Evolutionary conservation across 2,329 filamentous ascomycete genomes (phyloP).

Genomic region (Ceratocystis lukuohia): DNA sequence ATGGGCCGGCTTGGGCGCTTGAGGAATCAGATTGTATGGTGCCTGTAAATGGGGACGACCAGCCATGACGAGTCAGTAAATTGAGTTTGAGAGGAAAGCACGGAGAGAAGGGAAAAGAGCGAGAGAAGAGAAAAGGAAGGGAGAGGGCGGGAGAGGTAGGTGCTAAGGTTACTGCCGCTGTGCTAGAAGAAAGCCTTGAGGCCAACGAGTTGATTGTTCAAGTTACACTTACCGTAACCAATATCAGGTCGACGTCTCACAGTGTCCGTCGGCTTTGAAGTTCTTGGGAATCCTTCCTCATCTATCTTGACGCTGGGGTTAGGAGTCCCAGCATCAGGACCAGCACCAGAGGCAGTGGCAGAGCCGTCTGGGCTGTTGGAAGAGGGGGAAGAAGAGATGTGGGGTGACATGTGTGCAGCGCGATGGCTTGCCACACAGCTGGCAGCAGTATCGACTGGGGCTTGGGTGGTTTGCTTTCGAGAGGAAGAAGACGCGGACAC

Average conservation of each 20-base stretch:
- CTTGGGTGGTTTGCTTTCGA: neutral
- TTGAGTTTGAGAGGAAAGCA: neutral
- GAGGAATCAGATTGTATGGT: constrained; percentile 27
- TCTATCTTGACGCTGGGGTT: neutral
- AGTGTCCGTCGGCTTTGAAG: constrained; percentile 46
- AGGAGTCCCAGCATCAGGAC: neutral
- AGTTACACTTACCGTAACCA: constrained; percentile 38
- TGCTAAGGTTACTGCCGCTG: neutral
- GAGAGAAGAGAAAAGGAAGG: neutral
- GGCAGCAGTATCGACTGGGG: neutral
- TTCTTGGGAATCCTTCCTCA: constrained; percentile 38
- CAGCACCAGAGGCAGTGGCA: neutral
- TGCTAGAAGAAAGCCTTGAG: neutral
- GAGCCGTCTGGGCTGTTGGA: neutral
- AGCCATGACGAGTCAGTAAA: constrained; percentile 11
- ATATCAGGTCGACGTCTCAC: constrained; percentile 44
- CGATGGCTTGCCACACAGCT: neutral
- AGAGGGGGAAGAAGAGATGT: neutral
- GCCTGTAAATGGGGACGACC: constrained; percentile 22
- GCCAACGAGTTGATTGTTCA: neutral
- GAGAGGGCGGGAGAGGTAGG: constrained; percentile 11
- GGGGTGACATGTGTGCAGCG: neutral
- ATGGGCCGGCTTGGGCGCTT: constrained; percentile 31
- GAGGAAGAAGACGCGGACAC: neutral
- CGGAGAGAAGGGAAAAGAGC: neutral